phyloP scores from a whole-genome alignment of 345 rosid genomes.

The Draba incana region DNA sequence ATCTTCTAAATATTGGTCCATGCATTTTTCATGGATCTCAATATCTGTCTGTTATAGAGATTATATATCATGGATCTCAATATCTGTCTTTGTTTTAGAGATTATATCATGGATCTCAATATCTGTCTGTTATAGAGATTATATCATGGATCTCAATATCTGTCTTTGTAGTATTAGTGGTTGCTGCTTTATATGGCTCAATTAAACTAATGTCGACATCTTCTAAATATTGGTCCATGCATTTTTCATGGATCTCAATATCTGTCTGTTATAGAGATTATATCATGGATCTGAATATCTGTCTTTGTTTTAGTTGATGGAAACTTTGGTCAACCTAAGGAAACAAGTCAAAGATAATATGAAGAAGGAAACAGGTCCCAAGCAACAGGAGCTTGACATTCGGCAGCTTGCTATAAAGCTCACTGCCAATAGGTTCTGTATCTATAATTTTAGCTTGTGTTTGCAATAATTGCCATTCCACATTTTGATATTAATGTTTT shows the following conservation, averaged over 20 bases:
- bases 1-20: slow-evolving; percentile 8
- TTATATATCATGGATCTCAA: slow-evolving; percentile 28
- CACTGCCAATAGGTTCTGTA: slow-evolving; percentile 86
- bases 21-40: slow-evolving; percentile 20
- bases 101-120: slow-evolving; percentile 27
- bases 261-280: too few relatives aligned
- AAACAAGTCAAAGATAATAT: slow-evolving; percentile 83
- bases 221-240: slow-evolving; percentile 20
- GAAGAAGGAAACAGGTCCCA: slow-evolving; percentile 81
- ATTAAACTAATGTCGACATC: slow-evolving; percentile 10
- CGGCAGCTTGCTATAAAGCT: slow-evolving; percentile 98
- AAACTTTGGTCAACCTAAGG: slow-evolving; percentile 84
- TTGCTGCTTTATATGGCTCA: slow-evolving; percentile 24
- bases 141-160: background rate
- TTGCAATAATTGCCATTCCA: background rate
- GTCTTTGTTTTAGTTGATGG: slow-evolving; percentile 71
- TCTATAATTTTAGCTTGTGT: slow-evolving; percentile 34
- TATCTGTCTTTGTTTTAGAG: slow-evolving; percentile 49
- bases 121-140: slow-evolving; percentile 30
- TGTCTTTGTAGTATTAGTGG: slow-evolving; percentile 13
- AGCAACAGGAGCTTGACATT: slow-evolving; percentile 86
- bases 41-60: background rate
- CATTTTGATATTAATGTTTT: slow-evolving; percentile 6
- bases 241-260: too few relatives aligned
- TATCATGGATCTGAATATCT: slow-evolving; percentile 27